Evolutionary conservation across 2,329 filamentous ascomycete genomes (phyloP), one percentile per base, ranked within the genome.

Genomic region (Arthrobotrys conoides): DNA sequence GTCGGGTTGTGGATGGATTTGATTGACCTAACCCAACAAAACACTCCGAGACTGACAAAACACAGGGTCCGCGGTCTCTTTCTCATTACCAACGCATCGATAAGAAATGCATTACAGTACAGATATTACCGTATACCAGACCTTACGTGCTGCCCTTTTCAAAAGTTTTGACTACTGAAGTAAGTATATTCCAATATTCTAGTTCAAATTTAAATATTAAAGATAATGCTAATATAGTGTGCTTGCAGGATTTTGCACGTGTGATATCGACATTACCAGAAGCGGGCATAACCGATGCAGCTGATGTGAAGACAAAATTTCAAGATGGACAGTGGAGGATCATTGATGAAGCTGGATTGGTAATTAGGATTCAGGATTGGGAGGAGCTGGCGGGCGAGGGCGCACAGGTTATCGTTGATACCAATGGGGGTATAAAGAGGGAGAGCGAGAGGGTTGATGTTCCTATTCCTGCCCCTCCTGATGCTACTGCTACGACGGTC

Each of bases 291-390:
- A 33, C 20, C 18, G 30, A 24, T 18, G 38, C 24, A 1, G 24
- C 18, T 6, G 44, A 24, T 0, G 55, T 68, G 2, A 22, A 18
- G 24, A 18, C 38, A 10, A 67, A 53, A 16, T 12, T 77, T 14
- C 41, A 55, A n/a, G n/a, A 5, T 27, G 73, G 73, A 9, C 3
- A 6, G 4, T 77, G 73, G 73, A 66, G 73, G 18, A 36, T 77
- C 6, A 27, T 77, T 6, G 73, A 77, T 36, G 67, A 71, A 36
- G 67, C 51, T 6, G 73, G 67, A 2, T 38, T 71, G 4, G 41
- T 68, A 8, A 57, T 77, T 27, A 63, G 73, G 8, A 30, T 77
- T 41, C 51, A 77, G 33, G 73, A 77, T 30, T 77, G 73, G 73
- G 73, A 51, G 30, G 73, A 77, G 0, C 12, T 77, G 27, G 30